phyloP scores from a whole-genome alignment of 192 early-diverging fungal species.

The Gigaspora rosea region DNA sequence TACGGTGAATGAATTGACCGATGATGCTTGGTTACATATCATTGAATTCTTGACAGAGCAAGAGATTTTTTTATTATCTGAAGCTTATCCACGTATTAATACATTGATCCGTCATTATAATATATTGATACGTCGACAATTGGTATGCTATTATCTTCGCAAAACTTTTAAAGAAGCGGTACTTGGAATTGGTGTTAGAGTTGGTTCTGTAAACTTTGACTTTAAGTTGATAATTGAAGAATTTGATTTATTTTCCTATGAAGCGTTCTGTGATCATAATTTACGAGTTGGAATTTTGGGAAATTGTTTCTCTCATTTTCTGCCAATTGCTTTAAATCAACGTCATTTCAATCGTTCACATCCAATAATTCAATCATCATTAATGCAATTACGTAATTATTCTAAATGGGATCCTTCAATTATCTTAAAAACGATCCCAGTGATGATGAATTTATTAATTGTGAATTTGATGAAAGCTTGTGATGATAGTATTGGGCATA shows the following conservation, averaged over 20 bases:
- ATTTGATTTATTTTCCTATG: neutral
- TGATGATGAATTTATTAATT: no score
- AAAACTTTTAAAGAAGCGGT: neutral
- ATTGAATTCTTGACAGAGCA: no score
- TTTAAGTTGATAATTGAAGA: no score
- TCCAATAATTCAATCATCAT: slow-evolving; percentile 3
- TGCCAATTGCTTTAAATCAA: neutral
- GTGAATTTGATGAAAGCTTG: no score
- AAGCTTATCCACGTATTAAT: no score
- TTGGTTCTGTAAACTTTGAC: no score
- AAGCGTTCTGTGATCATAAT: neutral
- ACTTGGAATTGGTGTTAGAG: no score
- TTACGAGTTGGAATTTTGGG: slow-evolving; percentile 12
- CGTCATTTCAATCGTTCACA: neutral
- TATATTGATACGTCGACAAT: slow-evolving; percentile 15
- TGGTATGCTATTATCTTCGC: slow-evolving; percentile 8
- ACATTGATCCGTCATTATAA: slow-evolving; percentile 7
- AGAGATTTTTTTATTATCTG: no score
- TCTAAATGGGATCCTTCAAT: no score
- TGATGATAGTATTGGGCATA: neutral
- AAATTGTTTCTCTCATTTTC: neutral
- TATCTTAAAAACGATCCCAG: no score
- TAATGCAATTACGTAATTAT: neutral
- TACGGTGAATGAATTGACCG: no score
- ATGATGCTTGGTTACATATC: no score